Percentiles rank a stretch among this genome's conserved stretches.
These are phyloP conservation scores for Backusella parvicylindrica DNA, from an alignment of 192 early-diverging fungal genomes.

Conservation along the genomic window DNA sequence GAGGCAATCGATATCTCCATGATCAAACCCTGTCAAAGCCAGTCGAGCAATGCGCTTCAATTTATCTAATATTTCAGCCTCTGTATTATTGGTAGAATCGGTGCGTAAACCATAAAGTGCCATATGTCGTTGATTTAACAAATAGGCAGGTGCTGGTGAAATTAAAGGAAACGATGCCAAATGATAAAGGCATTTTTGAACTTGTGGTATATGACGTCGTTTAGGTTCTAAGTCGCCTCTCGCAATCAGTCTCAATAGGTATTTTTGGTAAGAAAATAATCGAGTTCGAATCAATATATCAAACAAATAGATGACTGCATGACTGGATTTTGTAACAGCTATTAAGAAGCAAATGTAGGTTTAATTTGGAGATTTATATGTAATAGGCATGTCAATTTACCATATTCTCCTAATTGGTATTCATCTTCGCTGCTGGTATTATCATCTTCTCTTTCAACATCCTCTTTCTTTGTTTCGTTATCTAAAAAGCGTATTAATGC, in stretches of 20 bases:
- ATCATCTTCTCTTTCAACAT: background rate
- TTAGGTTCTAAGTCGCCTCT: constrained; percentile 45
- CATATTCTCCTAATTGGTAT: background rate
- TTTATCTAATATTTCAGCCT: background rate
- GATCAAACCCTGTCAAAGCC: constrained; percentile 18
- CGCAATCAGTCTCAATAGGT: constrained; percentile 54
- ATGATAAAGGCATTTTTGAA: constrained; percentile 42
- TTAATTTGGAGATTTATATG: background rate
- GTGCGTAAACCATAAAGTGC: constrained; percentile 22
- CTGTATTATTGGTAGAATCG: constrained; percentile 6
- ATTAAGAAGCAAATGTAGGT: background rate
- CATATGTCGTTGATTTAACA: constrained; percentile 49
- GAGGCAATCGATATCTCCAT: background rate
- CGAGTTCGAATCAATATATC: constrained; percentile 49
- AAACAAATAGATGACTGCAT: constrained; percentile 41
- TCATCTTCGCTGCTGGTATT: background rate
- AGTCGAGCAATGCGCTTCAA: constrained; percentile 15
- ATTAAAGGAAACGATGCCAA: constrained; percentile 45
- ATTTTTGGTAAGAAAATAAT: constrained; percentile 57
- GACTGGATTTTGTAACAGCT: background rate
- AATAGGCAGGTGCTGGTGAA: constrained; percentile 26
- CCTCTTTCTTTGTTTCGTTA: constrained; percentile 8
- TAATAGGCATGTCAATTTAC: background rate
- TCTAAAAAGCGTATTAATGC: constrained; percentile 50
- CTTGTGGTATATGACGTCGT: constrained; percentile 30